Percentiles rank a stretch among this genome's conserved stretches.
Conservation (phyloP, 2,329 filamentous ascomycete genomes). For the Waltergamsia citrina region DNA sequence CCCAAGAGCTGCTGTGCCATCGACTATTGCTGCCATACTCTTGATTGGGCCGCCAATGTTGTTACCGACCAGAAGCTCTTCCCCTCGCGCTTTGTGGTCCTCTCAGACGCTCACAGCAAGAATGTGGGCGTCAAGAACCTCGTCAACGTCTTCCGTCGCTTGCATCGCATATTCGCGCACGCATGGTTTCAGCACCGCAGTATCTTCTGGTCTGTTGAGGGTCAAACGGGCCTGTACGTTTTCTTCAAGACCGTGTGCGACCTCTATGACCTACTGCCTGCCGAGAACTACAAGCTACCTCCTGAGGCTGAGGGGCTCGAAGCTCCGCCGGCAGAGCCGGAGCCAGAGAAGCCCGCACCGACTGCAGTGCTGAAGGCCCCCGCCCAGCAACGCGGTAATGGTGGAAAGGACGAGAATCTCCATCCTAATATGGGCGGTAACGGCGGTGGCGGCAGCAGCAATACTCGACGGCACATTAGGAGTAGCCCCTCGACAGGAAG, state of each 20-base stretch:
- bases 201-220: conserved; percentile 91
- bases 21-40: conserved; percentile 97
- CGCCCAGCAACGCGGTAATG: conserved; percentile 6
- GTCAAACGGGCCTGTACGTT: conserved; percentile 83
- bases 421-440: conserved; percentile 42
- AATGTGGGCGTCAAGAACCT: conserved; percentile 68
- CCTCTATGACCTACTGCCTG: conserved; percentile 76
- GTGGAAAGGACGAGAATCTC: conserved; percentile 31
- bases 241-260: conserved; percentile 98
- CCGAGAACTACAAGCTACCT: conserved; percentile 93
- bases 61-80: conserved; percentile 94
- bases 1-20: conserved; percentile 97
- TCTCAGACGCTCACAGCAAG: conserved; percentile 48
- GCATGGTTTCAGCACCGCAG: conserved; percentile 97
- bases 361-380: conserved; percentile 26
- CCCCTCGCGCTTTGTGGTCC: conserved; percentile 65
- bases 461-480: conserved; percentile 72
- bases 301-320: conserved; percentile 85
- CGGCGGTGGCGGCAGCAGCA: conserved; percentile 36
- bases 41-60: conserved; percentile 94
- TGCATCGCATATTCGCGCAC: conserved; percentile 96
- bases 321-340: conserved; percentile 27
- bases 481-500: conserved; percentile 74
- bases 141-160: conserved; percentile 86
- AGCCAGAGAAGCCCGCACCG: conserved; percentile 25